phyloP scores from a whole-genome alignment of 371 early-diverging fungal species.

The Mortierella polycephala region DNA sequence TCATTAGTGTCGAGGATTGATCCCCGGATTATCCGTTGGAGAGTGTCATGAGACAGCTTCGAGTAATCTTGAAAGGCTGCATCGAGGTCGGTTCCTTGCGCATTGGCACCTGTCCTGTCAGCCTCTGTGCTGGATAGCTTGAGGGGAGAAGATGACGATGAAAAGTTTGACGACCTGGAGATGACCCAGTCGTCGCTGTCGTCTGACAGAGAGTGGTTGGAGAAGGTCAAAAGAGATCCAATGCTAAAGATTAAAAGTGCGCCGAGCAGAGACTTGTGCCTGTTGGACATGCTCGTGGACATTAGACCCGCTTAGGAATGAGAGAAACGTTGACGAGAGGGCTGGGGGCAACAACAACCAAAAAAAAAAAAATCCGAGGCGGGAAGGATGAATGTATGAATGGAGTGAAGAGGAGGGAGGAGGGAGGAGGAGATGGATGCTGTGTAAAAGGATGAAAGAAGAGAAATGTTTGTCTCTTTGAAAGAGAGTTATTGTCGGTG shows the following conservation, averaged over 20 bases:
- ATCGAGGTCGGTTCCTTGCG: slow-evolving; percentile 23
- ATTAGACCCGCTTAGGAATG: too few relatives aligned
- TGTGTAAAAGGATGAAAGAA: too few relatives aligned
- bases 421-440: too few relatives aligned
- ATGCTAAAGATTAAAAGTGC: slow-evolving; percentile 49
- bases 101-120: slow-evolving; percentile 30
- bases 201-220: slow-evolving; percentile 15
- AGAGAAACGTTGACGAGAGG: too few relatives aligned
- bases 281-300: slow-evolving; percentile 27
- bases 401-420: too few relatives aligned
- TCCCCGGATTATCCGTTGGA: slow-evolving; percentile 14
- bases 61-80: neutral
- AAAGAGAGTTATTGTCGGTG: too few relatives aligned
- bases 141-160: slow-evolving; percentile 1
- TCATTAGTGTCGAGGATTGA: slow-evolving; percentile 32
- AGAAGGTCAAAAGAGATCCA: slow-evolving; percentile 39
- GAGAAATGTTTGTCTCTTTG: too few relatives aligned
- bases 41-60: slow-evolving; percentile 4
- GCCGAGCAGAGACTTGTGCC: slow-evolving; percentile 42
- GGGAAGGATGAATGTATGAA: too few relatives aligned
- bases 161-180: slow-evolving; percentile 7
- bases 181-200: slow-evolving; percentile 4
- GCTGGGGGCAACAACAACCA: too few relatives aligned
- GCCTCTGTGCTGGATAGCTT: neutral
- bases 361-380: too few relatives aligned